Percentiles rank a stretch among this genome's conserved stretches.
Conservation (phyloP, 2,329 filamentous ascomycete genomes). For the Rosellinia necatrix region DNA sequence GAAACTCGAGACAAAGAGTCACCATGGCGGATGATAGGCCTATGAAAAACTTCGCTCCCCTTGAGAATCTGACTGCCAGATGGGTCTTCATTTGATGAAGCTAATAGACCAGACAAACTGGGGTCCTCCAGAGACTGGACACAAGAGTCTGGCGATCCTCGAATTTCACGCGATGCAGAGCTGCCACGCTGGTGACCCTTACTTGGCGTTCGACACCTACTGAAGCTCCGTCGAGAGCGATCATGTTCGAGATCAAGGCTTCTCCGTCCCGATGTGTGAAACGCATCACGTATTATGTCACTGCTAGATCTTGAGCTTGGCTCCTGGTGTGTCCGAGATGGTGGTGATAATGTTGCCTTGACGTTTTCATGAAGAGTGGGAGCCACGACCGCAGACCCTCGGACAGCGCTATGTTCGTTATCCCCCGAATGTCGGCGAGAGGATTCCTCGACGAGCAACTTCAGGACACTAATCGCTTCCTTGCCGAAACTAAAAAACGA, state of each 20-base stretch:
- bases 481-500: slow-evolving; percentile 88
- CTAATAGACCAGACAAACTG: slow-evolving; percentile 70
- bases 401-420: slow-evolving; percentile 17
- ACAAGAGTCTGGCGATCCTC: slow-evolving; percentile 75
- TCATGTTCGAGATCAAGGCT: slow-evolving; percentile 58
- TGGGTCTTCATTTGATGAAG: slow-evolving; percentile 74
- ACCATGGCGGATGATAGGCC: slow-evolving; percentile 68
- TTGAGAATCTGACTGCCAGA: slow-evolving; percentile 90
- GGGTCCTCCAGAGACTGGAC: slow-evolving; percentile 74
- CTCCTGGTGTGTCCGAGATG: slow-evolving; percentile 48
- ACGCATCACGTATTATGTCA: slow-evolving; percentile 58
- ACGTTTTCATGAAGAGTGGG: slow-evolving; percentile 59
- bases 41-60: slow-evolving; percentile 86
- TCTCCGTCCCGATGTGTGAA: slow-evolving; percentile 51
- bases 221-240: slow-evolving; percentile 65
- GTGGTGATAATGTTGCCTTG: slow-evolving; percentile 64
- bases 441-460: slow-evolving; percentile 70
- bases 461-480: slow-evolving; percentile 80
- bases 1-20: slow-evolving; percentile 44
- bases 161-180: slow-evolving; percentile 53
- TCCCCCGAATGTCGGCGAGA: slow-evolving; percentile 50
- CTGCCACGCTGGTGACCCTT: slow-evolving; percentile 54
- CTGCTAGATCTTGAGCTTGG: slow-evolving; percentile 60
- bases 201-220: slow-evolving; percentile 59
- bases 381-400: slow-evolving; percentile 1